Evolutionary conservation across 192 early-diverging fungal species (phyloP).

Genomic region (Backusella circina): DNA sequence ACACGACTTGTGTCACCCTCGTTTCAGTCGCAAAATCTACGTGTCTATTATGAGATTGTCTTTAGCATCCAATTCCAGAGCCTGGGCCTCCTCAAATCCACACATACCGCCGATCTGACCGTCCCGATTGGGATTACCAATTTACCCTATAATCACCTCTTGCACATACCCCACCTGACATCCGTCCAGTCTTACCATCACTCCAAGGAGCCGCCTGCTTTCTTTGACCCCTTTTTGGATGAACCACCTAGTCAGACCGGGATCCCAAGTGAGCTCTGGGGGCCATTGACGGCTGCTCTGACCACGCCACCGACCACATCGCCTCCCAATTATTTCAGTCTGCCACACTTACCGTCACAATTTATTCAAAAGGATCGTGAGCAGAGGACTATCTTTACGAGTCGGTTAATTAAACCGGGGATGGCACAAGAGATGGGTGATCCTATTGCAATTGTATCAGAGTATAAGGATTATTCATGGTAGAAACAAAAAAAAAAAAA

Average conservation of each 20-base stretch:
- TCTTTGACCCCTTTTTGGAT: constrained; percentile 34
- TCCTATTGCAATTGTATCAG: constrained; percentile 9
- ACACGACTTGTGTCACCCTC: constrained; percentile 32
- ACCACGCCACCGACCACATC: constrained; percentile 14
- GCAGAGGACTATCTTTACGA: constrained; percentile 15
- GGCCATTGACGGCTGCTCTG: constrained; percentile 8
- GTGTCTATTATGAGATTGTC: constrained; percentile 32
- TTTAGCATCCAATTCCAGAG: constrained; percentile 22
- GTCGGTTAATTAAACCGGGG: constrained; percentile 19
- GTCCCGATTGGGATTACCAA: constrained; percentile 35
- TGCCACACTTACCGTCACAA: constrained; percentile 23
- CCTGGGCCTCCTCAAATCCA: constrained; percentile 9
- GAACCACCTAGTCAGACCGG: constrained; percentile 13
- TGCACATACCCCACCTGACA: constrained; percentile 24
- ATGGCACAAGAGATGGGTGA: constrained; percentile 21
- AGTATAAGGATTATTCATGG: constrained; percentile 14
- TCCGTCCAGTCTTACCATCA: constrained; percentile 20
- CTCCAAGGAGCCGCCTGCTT: constrained; percentile 19
- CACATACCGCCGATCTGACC: constrained; percentile 15
- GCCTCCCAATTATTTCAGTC: constrained; percentile 32
- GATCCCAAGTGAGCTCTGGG: constrained; percentile 14
- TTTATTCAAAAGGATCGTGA: constrained; percentile 17
- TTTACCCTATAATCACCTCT: constrained; percentile 25
- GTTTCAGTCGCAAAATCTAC: constrained; percentile 30
- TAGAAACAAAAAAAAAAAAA: constrained; percentile 3